Base-by-base conservation (phyloP, 192 early-diverging fungal species). In the Coemansia sp. region DNA sequence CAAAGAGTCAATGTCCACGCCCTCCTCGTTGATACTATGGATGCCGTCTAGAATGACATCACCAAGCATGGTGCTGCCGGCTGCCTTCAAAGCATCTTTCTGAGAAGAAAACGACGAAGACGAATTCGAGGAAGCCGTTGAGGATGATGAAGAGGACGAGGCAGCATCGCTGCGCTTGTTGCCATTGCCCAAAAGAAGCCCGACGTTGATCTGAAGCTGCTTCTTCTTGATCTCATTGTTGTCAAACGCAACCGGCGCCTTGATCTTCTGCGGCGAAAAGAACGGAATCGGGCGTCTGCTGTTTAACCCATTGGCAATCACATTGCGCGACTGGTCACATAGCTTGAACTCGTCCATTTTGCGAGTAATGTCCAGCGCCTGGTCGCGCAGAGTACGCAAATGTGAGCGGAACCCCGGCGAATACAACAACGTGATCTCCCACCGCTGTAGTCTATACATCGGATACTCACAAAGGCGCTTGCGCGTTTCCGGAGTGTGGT, bases 121-220 rank as follows among this genome's bases (percentile, higher is more conserved):
- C 11, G 65, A 40, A 17, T n/a, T n/a, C n/a, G n/a, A n/a, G n/a
- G n/a, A n/a, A n/a, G n/a, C n/a, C n/a, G 56, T 16, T 3, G 48
- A 40, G 5, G 20, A 1, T 22, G 36, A 38, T 12, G 55, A 52
- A 11, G 42, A 33, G 28, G 68, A 67, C 2, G 61, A 48, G 0
- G 63, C 36, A 8, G 61, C 51, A 17, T 48, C 45, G 22, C 29
- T n/a, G 29, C 56, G 60, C 60, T 51, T 63, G 29, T 30, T 68
- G 4, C 14, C 31, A n/a, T 60, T 63, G 32, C 78, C 78, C 18
- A 81, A 69, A 25, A 81, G 60, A 55, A 81, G 32, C 0, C 65
- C 73, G 14, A 81, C 69, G 52, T 72, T 81, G 38, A 81, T 81
- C 61, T 81, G 68, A 11, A 81, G 66, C 69, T 75, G 78, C 64